Percentiles rank a stretch among this genome's conserved stretches.
These are phyloP conservation scores for Iberis pinnata DNA, from an alignment of 345 rosid genomes.

Conservation along the genomic window DNA sequence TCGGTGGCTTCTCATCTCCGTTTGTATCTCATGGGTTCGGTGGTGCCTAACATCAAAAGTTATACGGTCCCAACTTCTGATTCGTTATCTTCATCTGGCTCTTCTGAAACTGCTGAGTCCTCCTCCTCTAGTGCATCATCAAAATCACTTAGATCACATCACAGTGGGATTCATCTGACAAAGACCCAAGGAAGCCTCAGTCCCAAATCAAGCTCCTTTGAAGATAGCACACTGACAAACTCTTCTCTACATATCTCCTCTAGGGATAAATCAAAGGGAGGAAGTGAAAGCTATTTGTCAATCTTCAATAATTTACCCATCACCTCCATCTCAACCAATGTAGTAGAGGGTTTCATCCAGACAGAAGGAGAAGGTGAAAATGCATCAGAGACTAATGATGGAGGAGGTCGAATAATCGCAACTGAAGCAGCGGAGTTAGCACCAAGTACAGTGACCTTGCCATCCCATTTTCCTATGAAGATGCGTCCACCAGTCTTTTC, in stretches of 20 bases:
- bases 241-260: too few species aligned
- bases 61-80: slow-evolving; percentile 20
- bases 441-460: slow-evolving; percentile 26
- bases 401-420: too few species aligned
- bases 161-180: slow-evolving; percentile 37
- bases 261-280: slow-evolving; percentile 58
- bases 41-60: slow-evolving; percentile 31
- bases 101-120: slow-evolving; percentile 12
- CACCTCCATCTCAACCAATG: slow-evolving; percentile 32
- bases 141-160: slow-evolving; percentile 47
- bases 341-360: too few species aligned
- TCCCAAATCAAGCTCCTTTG: slow-evolving; percentile 71
- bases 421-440: slow-evolving; percentile 10
- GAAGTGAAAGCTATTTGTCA: slow-evolving; percentile 50
- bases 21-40: slow-evolving; percentile 64
- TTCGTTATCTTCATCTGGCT: slow-evolving; percentile 16
- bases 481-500: slow-evolving; percentile 47
- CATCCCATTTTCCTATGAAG: slow-evolving; percentile 36
- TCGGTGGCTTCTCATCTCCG: slow-evolving; percentile 82
- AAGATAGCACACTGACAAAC: slow-evolving; percentile 53
- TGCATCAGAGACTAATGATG: slow-evolving; percentile 34
- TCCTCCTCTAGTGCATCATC: slow-evolving; percentile 27
- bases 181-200: slow-evolving; percentile 72
- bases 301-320: slow-evolving; percentile 36
- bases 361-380: slow-evolving; percentile 35